Evolutionary conservation across 2,329 filamentous ascomycete genomes (phyloP).

Genomic region (Fusarium algeriense): DNA sequence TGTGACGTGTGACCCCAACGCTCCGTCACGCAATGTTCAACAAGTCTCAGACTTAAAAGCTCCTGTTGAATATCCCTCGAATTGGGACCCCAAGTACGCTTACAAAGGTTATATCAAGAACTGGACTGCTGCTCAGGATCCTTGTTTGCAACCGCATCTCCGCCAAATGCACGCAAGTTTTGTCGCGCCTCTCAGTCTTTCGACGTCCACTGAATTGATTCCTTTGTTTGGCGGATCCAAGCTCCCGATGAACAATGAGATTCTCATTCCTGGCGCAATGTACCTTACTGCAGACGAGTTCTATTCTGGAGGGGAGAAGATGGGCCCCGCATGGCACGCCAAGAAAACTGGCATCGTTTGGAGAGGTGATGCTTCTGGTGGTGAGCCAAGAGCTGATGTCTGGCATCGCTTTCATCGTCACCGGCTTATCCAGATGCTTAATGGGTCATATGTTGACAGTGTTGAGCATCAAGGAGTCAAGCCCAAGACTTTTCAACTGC

Average conservation of each 20-base stretch:
- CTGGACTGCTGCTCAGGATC: slow-evolving; percentile 69
- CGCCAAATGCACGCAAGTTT: slow-evolving; percentile 68
- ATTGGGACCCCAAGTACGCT: slow-evolving; percentile 54
- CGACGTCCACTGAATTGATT: slow-evolving; percentile 66
- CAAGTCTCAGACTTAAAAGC: slow-evolving; percentile 49
- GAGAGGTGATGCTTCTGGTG: slow-evolving; percentile 75
- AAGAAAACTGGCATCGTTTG: slow-evolving; percentile 70
- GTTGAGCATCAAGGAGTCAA: slow-evolving; percentile 58
- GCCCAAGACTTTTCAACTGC: slow-evolving; percentile 64
- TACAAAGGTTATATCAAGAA: slow-evolving; percentile 66
- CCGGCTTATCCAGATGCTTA: slow-evolving; percentile 76
- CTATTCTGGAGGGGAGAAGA: slow-evolving; percentile 67
- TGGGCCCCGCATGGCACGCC: slow-evolving; percentile 68
- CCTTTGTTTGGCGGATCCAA: slow-evolving; percentile 74
- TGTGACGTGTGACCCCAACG: slow-evolving; percentile 68
- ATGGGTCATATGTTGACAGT: slow-evolving; percentile 67
- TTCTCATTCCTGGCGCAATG: slow-evolving; percentile 73
- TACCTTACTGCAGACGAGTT: slow-evolving; percentile 70
- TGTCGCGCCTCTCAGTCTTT: slow-evolving; percentile 64
- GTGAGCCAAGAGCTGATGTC: slow-evolving; percentile 63
- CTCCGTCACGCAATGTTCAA: slow-evolving; percentile 57
- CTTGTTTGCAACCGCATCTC: slow-evolving; percentile 68
- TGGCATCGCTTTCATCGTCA: slow-evolving; percentile 80
- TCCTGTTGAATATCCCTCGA: slow-evolving; percentile 51
- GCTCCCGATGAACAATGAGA: slow-evolving; percentile 72